Conservation (phyloP, 257 asterid species). For the Nyctanthes arbortristis region DNA sequence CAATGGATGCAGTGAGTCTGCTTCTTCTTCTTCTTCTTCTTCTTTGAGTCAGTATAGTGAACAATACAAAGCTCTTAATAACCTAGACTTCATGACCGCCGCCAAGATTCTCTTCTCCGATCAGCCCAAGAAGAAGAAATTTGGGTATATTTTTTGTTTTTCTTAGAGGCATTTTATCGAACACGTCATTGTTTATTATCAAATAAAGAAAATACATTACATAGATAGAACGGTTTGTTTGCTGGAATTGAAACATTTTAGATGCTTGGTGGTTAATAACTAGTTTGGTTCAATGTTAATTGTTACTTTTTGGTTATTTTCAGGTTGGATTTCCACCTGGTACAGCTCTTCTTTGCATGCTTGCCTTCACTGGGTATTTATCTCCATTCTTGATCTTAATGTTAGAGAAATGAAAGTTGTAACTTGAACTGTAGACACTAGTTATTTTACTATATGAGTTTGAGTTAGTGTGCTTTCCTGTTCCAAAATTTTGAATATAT, state of each 20-base stretch:
- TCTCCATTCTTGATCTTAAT: slow-evolving; percentile 12
- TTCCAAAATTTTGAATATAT: slow-evolving; percentile 12
- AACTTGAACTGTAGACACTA: neutral
- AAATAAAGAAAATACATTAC: neutral
- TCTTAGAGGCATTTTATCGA: neutral
- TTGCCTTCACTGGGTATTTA: slow-evolving; percentile 87
- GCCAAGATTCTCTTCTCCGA: neutral
- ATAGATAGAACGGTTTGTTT: neutral
- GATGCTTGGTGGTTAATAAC: neutral
- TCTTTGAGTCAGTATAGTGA: neutral
- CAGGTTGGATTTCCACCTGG: slow-evolving; percentile 95
- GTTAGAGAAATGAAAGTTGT: neutral
- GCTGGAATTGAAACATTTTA: neutral
- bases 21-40: slow-evolving; percentile 34
- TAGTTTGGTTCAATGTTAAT: slow-evolving; percentile 4
- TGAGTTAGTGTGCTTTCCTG: slow-evolving; percentile 9
- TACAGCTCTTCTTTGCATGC: slow-evolving; percentile 83
- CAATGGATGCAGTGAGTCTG: slow-evolving; percentile 33
- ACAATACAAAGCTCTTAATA: slow-evolving; percentile 6
- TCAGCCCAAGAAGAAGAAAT: neutral
- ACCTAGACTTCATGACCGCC: neutral
- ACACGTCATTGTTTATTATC: neutral
- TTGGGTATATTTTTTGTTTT: neutral
- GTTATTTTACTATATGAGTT: neutral
- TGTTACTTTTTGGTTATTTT: slow-evolving; percentile 21